These are phyloP conservation scores for Boletus rex-veris DNA, from an alignment of 768 basidiomycete genomes.

Conservation along the genomic window DNA sequence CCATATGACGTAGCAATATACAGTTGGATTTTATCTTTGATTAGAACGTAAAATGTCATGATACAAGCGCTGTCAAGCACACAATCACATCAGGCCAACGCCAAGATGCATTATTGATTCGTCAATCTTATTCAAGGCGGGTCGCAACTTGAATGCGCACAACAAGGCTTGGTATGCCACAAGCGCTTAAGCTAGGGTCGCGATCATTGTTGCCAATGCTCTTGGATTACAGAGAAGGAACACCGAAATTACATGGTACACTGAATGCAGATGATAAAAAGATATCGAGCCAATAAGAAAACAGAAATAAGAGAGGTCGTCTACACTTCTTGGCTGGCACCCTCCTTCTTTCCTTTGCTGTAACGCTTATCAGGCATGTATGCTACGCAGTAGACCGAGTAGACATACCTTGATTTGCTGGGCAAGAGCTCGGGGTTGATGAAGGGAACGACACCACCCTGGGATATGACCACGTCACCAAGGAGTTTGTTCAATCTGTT, in stretches of 20 bases:
- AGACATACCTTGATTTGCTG: constrained; percentile 28
- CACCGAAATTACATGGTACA: constrained; percentile 29
- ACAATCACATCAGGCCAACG: too few relatives aligned
- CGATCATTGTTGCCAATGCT: neutral
- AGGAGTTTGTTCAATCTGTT: constrained; percentile 72
- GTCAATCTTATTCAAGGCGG: too few relatives aligned
- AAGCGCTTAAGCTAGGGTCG: too few relatives aligned
- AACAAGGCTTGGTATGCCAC: too few relatives aligned
- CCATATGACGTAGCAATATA: neutral
- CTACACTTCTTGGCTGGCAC: constrained; percentile 32
- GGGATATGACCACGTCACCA: constrained; percentile 83
- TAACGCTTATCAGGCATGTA: constrained; percentile 4
- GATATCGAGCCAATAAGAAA: constrained; percentile 21
- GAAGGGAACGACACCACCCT: constrained; percentile 81
- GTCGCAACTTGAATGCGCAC: too few relatives aligned
- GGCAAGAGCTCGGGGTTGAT: constrained; percentile 47
- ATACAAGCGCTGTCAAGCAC: too few relatives aligned
- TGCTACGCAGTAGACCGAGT: neutral
- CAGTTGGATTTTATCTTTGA: neutral
- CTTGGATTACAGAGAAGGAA: constrained; percentile 15
- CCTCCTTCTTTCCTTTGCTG: constrained; percentile 36
- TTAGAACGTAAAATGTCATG: neutral
- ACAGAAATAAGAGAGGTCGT: neutral
- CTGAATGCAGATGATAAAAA: constrained; percentile 28
- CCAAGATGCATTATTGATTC: too few relatives aligned